These are phyloP conservation scores for Pisolithus orientalis DNA, from an alignment of 768 basidiomycete species.

Conservation along the genomic window DNA sequence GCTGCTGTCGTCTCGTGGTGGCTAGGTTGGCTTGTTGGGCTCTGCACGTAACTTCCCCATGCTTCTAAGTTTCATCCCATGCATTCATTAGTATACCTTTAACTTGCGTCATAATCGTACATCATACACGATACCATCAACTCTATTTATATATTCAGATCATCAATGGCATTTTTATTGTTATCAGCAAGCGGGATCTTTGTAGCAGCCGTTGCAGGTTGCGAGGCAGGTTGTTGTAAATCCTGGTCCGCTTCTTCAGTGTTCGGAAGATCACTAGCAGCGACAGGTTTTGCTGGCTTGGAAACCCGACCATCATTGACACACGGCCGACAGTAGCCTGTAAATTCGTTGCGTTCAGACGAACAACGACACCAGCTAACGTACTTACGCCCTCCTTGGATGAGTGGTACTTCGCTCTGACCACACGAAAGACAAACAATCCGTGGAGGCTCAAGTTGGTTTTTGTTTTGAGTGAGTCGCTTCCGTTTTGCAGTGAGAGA, in stretches of 20 bases:
- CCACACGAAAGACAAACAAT: slow-evolving; percentile 58
- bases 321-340: slow-evolving; percentile 68
- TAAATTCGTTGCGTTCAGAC: not conserved
- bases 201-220: not conserved
- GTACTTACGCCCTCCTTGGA: slow-evolving; percentile 66
- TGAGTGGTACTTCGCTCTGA: slow-evolving; percentile 66
- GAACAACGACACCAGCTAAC: not conserved
- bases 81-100: not conserved
- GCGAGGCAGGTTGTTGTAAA: not conserved
- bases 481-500: slow-evolving; percentile 35
- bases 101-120: not conserved
- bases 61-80: not conserved
- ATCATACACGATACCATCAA: not conserved
- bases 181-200: not conserved
- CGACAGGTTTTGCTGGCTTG: slow-evolving; percentile 12
- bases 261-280: not conserved
- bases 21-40: slow-evolving; percentile 62
- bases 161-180: slow-evolving; percentile 5
- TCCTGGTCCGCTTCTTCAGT: not conserved
- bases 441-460: slow-evolving; percentile 30
- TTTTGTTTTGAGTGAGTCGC: slow-evolving; percentile 30
- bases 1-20: slow-evolving; percentile 63
- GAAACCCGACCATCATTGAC: slow-evolving; percentile 47
- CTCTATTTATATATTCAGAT: slow-evolving; percentile 6
- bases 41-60: slow-evolving; percentile 31